Evolutionary conservation across 805 yeast species (phyloP).

Genomic region (Cyberlindnera americana): DNA sequence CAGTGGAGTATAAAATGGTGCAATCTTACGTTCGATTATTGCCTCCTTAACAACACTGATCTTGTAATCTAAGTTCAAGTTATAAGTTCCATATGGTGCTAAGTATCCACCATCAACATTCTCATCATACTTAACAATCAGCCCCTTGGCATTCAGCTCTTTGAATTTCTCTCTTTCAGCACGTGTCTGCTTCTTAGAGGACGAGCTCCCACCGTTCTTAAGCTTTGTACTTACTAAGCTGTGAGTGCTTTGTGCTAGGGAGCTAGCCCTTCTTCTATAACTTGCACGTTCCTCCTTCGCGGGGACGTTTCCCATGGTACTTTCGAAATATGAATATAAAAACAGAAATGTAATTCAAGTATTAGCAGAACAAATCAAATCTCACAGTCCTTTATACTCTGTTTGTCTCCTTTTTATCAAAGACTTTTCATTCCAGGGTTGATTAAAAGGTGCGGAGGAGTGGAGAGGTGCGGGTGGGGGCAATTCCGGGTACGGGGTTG

Average conservation of each 20-base stretch:
- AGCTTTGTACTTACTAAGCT: conserved; percentile 3
- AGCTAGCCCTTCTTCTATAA: conserved; percentile 14
- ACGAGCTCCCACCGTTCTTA: not conserved
- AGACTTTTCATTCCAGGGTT: no score
- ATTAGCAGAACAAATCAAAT: not conserved
- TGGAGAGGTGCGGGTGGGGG: no score
- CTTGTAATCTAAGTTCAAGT: conserved; percentile 67
- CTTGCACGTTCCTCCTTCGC: conserved; percentile 36
- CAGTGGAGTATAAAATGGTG: conserved; percentile 90
- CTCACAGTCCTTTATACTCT: no score
- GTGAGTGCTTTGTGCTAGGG: conserved; percentile 8
- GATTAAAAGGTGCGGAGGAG: no score
- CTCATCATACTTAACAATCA: conserved; percentile 60
- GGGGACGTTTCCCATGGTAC: conserved; percentile 47
- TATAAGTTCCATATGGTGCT: conserved; percentile 89
- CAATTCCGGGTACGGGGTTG: no score
- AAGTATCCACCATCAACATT: conserved; percentile 91
- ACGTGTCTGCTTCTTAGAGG: conserved; percentile 36
- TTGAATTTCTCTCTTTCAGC: conserved; percentile 52
- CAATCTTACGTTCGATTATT: conserved; percentile 65
- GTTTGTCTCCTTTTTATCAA: no score
- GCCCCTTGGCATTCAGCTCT: conserved; percentile 51
- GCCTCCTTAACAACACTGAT: conserved; percentile 67
- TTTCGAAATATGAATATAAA: no score
- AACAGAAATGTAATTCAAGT: not conserved